A percentile compares a stretch with the other conserved stretches of the same genome.
Evolutionary conservation across 768 basidiomycete species (phyloP).

Genomic region (Butyriboletus loyo): DNA sequence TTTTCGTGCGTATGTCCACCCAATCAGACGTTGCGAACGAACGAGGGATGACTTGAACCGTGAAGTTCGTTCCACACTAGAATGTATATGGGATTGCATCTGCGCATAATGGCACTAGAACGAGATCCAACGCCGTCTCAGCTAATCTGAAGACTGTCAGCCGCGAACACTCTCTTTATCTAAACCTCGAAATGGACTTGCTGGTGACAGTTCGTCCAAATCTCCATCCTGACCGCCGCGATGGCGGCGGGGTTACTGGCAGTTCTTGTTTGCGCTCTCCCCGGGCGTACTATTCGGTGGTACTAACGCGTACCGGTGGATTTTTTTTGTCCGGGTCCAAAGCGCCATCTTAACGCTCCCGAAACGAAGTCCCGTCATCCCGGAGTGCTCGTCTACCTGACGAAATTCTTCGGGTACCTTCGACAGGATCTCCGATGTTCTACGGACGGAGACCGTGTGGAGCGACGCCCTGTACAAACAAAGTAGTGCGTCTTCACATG

Average conservation of each 20-base stretch:
- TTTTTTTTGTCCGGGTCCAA: constrained; percentile 2
- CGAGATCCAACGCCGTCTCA: constrained; percentile 19
- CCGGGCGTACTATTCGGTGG: constrained; percentile 21
- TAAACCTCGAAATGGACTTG: constrained; percentile 5
- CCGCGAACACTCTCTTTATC: background rate
- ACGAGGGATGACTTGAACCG: background rate
- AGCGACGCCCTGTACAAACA: background rate
- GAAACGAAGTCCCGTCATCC: background rate
- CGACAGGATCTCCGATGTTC: constrained; percentile 11
- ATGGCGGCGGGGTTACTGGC: constrained; percentile 21
- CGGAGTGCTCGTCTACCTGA: constrained; percentile 7
- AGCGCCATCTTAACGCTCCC: constrained; percentile 7
- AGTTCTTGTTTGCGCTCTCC: constrained; percentile 19
- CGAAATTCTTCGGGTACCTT: constrained; percentile 3
- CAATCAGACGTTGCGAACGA: constrained; percentile 2
- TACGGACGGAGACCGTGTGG: constrained; percentile 7
- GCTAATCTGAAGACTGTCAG: constrained; percentile 11
- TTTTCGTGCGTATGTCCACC: constrained; percentile 9
- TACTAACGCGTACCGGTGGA: constrained; percentile 10
- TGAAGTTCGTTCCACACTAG: background rate
- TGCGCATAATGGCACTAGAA: background rate
- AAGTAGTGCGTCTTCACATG: background rate
- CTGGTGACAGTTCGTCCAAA: constrained; percentile 3
- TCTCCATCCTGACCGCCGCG: constrained; percentile 25
- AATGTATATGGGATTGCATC: constrained; percentile 1